phyloP scores from a whole-genome alignment of 176 grass and related monocot species.

The Avena eriantha region DNA sequence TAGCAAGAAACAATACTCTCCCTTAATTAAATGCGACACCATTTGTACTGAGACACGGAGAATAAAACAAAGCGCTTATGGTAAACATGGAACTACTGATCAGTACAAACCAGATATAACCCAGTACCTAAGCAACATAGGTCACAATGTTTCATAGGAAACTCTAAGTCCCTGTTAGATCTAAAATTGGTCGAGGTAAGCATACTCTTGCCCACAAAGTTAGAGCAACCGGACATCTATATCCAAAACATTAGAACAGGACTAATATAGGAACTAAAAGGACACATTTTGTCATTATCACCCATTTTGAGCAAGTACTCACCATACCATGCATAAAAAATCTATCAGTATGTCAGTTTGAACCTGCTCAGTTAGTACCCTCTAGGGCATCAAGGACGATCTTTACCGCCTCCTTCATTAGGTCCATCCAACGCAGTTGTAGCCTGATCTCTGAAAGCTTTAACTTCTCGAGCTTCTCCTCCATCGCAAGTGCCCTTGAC shows the following conservation, averaged over 20 bases:
- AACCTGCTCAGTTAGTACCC: slow-evolving; percentile 42
- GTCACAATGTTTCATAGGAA: slow-evolving; percentile 12
- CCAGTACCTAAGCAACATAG: slow-evolving; percentile 42
- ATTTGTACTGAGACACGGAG: slow-evolving; percentile 27
- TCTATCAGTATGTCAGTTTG: slow-evolving; percentile 2
- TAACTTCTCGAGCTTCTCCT: slow-evolving; percentile 70
- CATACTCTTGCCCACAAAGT: slow-evolving; percentile 28
- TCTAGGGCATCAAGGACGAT: slow-evolving; percentile 61
- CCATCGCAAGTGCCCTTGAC: slow-evolving; percentile 48
- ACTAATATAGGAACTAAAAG: background rate
- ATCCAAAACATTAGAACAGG: slow-evolving; percentile 32
- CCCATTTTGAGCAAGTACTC: slow-evolving; percentile 30
- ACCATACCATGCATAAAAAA: slow-evolving; percentile 7
- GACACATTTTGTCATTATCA: background rate
- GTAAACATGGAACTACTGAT: background rate
- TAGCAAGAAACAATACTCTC: slow-evolving; percentile 26
- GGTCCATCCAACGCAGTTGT: slow-evolving; percentile 63
- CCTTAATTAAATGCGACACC: background rate
- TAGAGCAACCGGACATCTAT: slow-evolving; percentile 25
- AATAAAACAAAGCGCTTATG: background rate
- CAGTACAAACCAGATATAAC: slow-evolving; percentile 31
- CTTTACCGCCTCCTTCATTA: slow-evolving; percentile 76
- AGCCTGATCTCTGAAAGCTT: slow-evolving; percentile 57
- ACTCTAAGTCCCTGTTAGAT: slow-evolving; percentile 9
- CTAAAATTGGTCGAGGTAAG: slow-evolving; percentile 32